Base-by-base conservation (phyloP, 78 protist species). In the Mastigamoeba balamuthi region DNA sequence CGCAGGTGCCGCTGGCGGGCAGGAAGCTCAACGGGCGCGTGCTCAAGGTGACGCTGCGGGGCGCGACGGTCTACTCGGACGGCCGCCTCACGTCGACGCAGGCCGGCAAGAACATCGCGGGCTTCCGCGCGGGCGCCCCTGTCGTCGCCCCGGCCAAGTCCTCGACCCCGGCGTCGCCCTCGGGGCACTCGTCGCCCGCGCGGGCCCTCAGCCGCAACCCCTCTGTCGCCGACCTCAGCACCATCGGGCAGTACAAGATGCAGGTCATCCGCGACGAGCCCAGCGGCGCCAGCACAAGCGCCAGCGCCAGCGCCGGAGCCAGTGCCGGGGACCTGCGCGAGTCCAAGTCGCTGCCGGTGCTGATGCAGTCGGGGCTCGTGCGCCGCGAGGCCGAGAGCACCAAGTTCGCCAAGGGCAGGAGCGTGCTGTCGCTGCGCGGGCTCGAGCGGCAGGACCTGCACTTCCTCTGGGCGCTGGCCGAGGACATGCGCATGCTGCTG, bases 1-100 rank as follows among this genome's bases (percentile, higher is more conserved):
- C 74, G 9, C 75, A 81, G 87, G 75, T 81, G 27, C 87, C 87
- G 71, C 75, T 82, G 65, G 75, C 63, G 35, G 87, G 87, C 25
- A 63, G 73, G 40, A 69, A 75, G 33, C 81, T 82, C 1, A 71
- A 77, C 40, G 87, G 87, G 37, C 66, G 75, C 48, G 87, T 82
- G 35, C 41, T 33, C 27, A 75, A 70, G 29, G 87, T 82, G 4
- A 81, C 75, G 4, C 48, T 82, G 1, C 66, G 87, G 48, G 87
- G 87, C 38, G 66, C 17, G 66, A 28, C 27, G 66, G 8, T 8
- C 10, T 8, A 44, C 8, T 8, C 17, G 10, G 27, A 58, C 17
- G 17, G 17, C 27, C 66, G 17, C 36, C 9, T 6, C 6, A 42
- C 6, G 7, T 42, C 7, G 27, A 42, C 52, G 52, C 27, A 42